Conservation (phyloP, 2,329 filamentous ascomycete species). For the Verticillium nonalfalfae region DNA sequence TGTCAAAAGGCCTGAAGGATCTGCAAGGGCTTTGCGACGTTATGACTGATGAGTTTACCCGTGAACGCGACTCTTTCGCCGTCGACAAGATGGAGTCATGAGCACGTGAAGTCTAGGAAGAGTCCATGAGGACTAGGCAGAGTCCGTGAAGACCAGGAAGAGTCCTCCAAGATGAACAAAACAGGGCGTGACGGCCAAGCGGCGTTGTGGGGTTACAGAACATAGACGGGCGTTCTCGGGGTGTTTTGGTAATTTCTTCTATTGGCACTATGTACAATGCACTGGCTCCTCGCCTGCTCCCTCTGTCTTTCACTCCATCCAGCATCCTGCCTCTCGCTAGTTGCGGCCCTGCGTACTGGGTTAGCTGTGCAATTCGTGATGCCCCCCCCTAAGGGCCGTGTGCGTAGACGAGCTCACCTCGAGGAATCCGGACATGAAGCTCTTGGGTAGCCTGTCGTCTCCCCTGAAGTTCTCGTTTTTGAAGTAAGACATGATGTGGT, state of each 20-base stretch:
- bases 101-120: not conserved
- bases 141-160: too few species aligned
- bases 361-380: not conserved
- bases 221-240: slow-evolving; percentile 21
- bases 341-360: slow-evolving; percentile 12
- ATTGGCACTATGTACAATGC: slow-evolving; percentile 3
- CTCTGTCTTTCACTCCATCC: not conserved
- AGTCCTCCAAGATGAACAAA: too few species aligned
- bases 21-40: slow-evolving; percentile 90
- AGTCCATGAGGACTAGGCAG: too few species aligned
- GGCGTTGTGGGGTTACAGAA: not conserved
- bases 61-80: slow-evolving; percentile 44
- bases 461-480: slow-evolving; percentile 73
- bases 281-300: not conserved
- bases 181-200: not conserved
- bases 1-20: slow-evolving; percentile 86
- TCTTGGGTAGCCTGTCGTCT: slow-evolving; percentile 72
- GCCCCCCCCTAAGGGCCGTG: not conserved
- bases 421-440: slow-evolving; percentile 91
- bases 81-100: slow-evolving; percentile 28
- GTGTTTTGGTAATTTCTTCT: slow-evolving; percentile 11
- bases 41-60: slow-evolving; percentile 80
- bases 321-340: slow-evolving; percentile 3
- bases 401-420: slow-evolving; percentile 61
- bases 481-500: slow-evolving; percentile 96